Conservation (phyloP, 2,329 filamentous ascomycete species). For the Aspergillus sp. region DNA sequence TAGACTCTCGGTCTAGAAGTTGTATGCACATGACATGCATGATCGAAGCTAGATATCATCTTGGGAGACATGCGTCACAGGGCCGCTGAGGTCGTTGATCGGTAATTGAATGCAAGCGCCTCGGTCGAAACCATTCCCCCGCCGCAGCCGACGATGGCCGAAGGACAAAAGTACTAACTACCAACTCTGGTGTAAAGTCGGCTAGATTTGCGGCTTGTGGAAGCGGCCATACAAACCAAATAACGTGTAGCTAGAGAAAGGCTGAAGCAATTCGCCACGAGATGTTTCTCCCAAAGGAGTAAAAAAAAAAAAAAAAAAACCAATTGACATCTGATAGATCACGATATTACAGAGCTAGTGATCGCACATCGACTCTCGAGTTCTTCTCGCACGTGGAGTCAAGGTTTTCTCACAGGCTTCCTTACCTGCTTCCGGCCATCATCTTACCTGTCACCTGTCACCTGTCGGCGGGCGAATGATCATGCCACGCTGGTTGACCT, state of each 20-base stretch:
- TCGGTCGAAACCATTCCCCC: background rate
- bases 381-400: background rate
- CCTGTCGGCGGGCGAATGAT: background rate
- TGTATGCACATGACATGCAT: background rate
- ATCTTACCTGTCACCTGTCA: background rate
- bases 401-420: background rate
- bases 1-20: background rate
- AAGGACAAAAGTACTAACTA: background rate
- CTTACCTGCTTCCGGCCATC: background rate
- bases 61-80: too few species aligned
- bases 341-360: too few species aligned
- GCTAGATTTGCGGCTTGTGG: slow-evolving; percentile 8
- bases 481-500: background rate
- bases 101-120: background rate
- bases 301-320: background rate
- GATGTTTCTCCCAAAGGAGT: background rate
- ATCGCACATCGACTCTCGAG: too few species aligned
- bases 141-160: background rate
- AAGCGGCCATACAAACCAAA: background rate
- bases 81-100: background rate
- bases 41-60: too few species aligned
- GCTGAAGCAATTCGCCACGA: background rate
- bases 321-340: background rate
- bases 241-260: too few species aligned
- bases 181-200: background rate